Evolutionary conservation across 345 rosid genomes (phyloP), one percentile per base, ranked within the genome.

Genomic region (Citrus cavaleriei): DNA sequence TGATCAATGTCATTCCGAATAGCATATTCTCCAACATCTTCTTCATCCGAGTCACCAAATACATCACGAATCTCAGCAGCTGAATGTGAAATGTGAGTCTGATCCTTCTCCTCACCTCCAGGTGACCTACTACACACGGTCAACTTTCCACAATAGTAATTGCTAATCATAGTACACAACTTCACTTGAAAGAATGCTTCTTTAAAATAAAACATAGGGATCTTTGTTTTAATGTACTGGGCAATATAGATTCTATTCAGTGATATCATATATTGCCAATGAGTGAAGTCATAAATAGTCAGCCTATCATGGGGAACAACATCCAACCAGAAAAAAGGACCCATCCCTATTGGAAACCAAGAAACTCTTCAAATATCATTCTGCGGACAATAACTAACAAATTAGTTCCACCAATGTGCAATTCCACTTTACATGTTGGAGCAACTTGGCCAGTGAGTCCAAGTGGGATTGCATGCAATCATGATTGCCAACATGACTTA

Each of bases 1-100:
- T 80, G 91, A 73, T 88, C 97, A 64, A 91, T 79, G 74, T 93
- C 95, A 85, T 90, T 84, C 77, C 78, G 90, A 81, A 88, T 86
- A 40, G 84, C 91, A 86, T 90, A 96, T 35, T 84, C 95, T 68
- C 84, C 90, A 24, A 76, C 92, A 40, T 94, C 99, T 81, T 96
- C 99, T 63, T 96, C 99, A 80, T 96, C 99, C 40, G 98, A 94
- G 65, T 91, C 98, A 73, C 99, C 99, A 87, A 96, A 96, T 60
- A 96, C 99, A 88, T 96, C 97, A 77, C 99, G 97, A 79, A 96
- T 93, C 84, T 94, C 97, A 58, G 91, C 93, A 24, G 91, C 91
- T 27, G 98, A 84, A 32, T 84, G 92, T 68, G 88, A 81, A 81
- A 82, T 82, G 64, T 86, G 89, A 79, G 82, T 74, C 71, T 81